phyloP scores from a whole-genome alignment of 306 rosid genomes.

The Potentilla sterilis region DNA sequence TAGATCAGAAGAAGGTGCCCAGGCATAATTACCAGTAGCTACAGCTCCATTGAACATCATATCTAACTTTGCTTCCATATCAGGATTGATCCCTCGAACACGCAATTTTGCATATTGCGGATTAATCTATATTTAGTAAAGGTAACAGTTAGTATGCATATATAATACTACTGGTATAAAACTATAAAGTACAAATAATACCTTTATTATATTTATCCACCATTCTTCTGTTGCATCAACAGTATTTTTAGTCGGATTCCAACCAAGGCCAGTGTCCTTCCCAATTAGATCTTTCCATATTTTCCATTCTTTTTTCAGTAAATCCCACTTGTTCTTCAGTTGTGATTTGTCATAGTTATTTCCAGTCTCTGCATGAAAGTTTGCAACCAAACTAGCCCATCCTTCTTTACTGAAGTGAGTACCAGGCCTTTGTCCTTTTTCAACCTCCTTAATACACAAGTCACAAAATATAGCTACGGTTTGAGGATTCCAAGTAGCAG shows the following conservation, averaged over 20 bases:
- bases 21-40: background rate
- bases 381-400: background rate
- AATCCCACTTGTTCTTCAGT: constrained; percentile 8
- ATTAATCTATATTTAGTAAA: background rate
- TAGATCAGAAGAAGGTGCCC: background rate
- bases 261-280: background rate
- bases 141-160: background rate
- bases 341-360: background rate
- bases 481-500: background rate
- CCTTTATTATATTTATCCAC: background rate
- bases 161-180: no score
- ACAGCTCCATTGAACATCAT: background rate
- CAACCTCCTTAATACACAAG: background rate
- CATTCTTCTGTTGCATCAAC: background rate
- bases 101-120: background rate
- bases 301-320: constrained; percentile 1
- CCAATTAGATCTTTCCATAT: background rate
- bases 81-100: background rate
- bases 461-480: background rate
- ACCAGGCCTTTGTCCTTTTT: background rate
- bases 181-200: no score
- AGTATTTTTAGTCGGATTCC: background rate
- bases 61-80: background rate
- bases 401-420: background rate
- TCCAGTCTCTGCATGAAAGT: background rate